A percentile compares a stretch with the other conserved stretches of the same genome.
Conservation (phyloP, 1,139 yeast species). For the Protomyces gravidus region DNA sequence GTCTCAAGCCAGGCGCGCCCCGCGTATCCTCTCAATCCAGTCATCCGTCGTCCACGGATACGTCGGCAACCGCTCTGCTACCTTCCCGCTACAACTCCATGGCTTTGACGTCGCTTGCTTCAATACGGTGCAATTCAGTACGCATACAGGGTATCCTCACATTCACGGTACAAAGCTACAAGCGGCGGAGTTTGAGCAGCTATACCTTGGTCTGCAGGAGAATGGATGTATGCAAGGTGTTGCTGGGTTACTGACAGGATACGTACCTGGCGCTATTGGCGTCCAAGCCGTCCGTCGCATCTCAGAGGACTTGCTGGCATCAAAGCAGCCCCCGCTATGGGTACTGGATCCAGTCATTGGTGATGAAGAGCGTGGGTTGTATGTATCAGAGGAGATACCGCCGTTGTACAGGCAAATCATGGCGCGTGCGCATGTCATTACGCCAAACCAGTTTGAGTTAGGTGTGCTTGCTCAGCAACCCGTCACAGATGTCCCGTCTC, state of each 20-base stretch:
- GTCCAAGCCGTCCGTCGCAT: constrained; percentile 50
- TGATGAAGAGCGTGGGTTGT: constrained; percentile 69
- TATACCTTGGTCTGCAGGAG: constrained; percentile 49
- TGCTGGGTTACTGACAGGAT: constrained; percentile 66
- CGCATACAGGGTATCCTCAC: constrained; percentile 68
- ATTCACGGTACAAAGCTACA: constrained; percentile 48
- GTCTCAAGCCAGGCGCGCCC: neutral
- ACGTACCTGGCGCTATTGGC: constrained; percentile 58
- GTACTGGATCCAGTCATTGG: constrained; percentile 92
- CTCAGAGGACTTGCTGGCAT: constrained; percentile 39
- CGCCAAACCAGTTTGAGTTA: constrained; percentile 90
- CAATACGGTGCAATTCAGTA: constrained; percentile 74
- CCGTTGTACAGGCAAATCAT: constrained; percentile 57
- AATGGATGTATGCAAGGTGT: constrained; percentile 47
- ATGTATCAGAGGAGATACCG: constrained; percentile 68
- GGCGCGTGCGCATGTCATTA: constrained; percentile 57
- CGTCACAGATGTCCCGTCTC: constrained; percentile 45
- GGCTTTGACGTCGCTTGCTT: constrained; percentile 85
- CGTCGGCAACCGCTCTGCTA: constrained; percentile 75
- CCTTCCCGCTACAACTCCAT: constrained; percentile 68
- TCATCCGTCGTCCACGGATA: constrained; percentile 48
- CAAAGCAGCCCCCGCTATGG: constrained; percentile 45
- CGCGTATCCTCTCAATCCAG: constrained; percentile 25
- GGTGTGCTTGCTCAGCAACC: constrained; percentile 47
- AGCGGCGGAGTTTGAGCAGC: constrained; percentile 45